These are phyloP conservation scores for Vicia villosa DNA, from an alignment of 306 rosid species.

Conservation along the genomic window DNA sequence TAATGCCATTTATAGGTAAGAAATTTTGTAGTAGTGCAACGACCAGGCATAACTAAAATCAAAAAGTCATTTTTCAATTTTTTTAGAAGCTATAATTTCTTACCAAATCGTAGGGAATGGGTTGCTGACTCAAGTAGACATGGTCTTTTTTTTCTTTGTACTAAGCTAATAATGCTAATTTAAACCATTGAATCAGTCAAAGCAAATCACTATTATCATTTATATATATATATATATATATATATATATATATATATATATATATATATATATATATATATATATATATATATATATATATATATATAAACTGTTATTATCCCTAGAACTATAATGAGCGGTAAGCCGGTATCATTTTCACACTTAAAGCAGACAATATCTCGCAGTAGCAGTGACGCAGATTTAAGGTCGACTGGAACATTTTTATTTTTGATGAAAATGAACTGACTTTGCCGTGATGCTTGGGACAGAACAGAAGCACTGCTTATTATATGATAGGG, in stretches of 20 bases:
- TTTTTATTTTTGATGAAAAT: neutral
- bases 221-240: no score
- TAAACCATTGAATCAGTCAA: constrained; percentile 37
- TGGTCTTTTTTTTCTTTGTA: neutral
- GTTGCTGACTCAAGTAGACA: constrained; percentile 33
- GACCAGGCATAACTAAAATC: constrained; percentile 17
- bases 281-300: no score
- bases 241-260: no score
- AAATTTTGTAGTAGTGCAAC: neutral
- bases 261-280: no score
- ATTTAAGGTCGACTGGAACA: no score
- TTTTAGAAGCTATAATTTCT: constrained; percentile 32
- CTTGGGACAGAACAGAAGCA: neutral
- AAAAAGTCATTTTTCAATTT: neutral
- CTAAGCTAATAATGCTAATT: constrained; percentile 7
- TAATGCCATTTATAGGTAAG: constrained; percentile 29
- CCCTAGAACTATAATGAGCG: no score
- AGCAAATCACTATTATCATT: neutral
- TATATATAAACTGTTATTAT: no score
- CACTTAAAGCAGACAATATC: no score
- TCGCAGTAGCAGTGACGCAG: no score
- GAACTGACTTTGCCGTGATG: neutral
- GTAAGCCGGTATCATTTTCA: no score
- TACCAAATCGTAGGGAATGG: constrained; percentile 41
- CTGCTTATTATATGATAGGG: neutral